These are phyloP conservation scores for Pythium phragmiticola DNA, from an alignment of 352 stramenopile genomes.

Conservation along the genomic window DNA sequence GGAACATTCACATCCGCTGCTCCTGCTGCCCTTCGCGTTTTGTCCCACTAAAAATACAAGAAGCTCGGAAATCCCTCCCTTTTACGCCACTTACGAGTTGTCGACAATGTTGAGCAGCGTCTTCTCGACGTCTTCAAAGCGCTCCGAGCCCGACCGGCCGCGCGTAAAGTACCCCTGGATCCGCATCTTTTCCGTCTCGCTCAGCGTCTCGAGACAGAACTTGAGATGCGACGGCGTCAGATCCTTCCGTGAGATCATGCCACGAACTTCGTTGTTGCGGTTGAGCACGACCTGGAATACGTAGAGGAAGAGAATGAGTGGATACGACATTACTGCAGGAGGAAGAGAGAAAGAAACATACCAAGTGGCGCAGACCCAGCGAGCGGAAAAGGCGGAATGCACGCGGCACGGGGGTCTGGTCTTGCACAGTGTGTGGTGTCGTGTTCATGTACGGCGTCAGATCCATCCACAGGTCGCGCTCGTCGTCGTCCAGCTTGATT, in stretches of 20 bases:
- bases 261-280: conserved; percentile 85
- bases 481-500: conserved; percentile 91
- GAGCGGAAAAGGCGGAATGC: conserved; percentile 97
- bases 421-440: conserved; percentile 94
- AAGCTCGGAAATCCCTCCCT: neutral
- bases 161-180: conserved; percentile 87
- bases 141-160: conserved; percentile 59
- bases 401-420: conserved; percentile 91
- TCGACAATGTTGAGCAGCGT: conserved; percentile 81
- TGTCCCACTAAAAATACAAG: conserved; percentile 30
- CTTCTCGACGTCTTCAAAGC: conserved; percentile 83
- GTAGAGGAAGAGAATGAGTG: neutral
- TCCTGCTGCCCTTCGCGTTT: neutral
- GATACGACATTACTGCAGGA: neutral
- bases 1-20: neutral
- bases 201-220: conserved; percentile 70
- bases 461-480: conserved; percentile 90
- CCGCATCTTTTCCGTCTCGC: conserved; percentile 74
- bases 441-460: conserved; percentile 97
- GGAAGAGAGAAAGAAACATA: conserved; percentile 20
- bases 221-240: conserved; percentile 83
- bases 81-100: conserved; percentile 56
- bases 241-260: conserved; percentile 87
- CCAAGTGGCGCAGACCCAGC: conserved; percentile 95
- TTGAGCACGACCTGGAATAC: conserved; percentile 79